phyloP scores from a whole-genome alignment of 169 alveolate species.

The Eimeria praecox region DNA sequence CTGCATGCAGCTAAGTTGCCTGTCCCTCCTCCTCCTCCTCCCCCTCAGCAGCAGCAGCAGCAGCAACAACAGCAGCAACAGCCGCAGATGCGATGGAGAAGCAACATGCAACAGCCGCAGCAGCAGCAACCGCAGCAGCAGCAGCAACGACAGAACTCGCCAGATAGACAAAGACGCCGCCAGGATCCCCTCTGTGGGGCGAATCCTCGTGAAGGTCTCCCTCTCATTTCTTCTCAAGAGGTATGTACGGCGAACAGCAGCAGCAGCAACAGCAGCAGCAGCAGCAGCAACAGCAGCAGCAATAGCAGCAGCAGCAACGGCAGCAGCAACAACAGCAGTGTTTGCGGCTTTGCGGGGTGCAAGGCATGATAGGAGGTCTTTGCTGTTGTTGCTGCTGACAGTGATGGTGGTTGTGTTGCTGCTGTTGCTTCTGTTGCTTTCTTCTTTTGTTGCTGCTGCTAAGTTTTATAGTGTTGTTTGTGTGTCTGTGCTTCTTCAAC shows the following conservation, averaged over 20 bases:
- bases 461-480: not conserved
- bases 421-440: not conserved
- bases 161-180: slow-evolving; percentile 1
- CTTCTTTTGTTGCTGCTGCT: not conserved
- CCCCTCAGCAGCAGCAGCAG: slow-evolving; percentile 11
- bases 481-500: slow-evolving; percentile 2
- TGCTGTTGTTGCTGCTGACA: not conserved
- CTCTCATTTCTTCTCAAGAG: slow-evolving; percentile 30
- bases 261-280: slow-evolving; percentile 3
- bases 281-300: not conserved
- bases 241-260: slow-evolving; percentile 8
- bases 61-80: slow-evolving; percentile 61
- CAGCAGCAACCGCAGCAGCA: slow-evolving; percentile 51
- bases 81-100: not conserved
- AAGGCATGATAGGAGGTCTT: no score
- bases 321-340: not conserved
- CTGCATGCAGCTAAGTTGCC: not conserved
- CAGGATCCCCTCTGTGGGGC: slow-evolving; percentile 33
- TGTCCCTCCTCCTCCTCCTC: slow-evolving; percentile 32
- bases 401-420: not conserved
- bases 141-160: slow-evolving; percentile 24
- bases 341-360: no score
- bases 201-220: slow-evolving; percentile 16
- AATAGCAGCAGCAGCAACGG: slow-evolving; percentile 27
- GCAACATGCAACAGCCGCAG: not conserved